Base-by-base conservation (phyloP, 345 rosid species). In the Eucalyptus tenuipes region DNA sequence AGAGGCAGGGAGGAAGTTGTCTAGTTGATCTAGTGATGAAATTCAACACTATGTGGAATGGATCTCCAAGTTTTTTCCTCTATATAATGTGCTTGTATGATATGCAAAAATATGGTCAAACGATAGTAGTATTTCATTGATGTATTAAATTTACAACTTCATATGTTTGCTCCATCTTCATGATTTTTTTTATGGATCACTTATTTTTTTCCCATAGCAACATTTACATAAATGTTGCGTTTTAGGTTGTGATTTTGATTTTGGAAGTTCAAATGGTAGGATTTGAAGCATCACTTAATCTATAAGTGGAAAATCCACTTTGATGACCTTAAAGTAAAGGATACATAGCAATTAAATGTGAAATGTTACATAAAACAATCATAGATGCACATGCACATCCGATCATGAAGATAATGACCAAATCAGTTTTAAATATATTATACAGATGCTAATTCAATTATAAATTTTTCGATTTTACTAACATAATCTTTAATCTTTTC, bases 391-490 rank as follows among this genome's bases (percentile, higher is more conserved):
- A 24, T 55, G 61, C 29, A 55, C 61, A 22, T 1, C 61, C 1
- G 6, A 55, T 55, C 2, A 25, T 22, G 1, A 2, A 11, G 13
- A 55, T 55, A 55, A 55, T 55, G 3, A 10, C 11, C 61, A 10
- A 55, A 55, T 55, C 5, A 55, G 5, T 22, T 4, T 22, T 24
- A 24, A 10, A 9, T 2, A 55, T 55, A 4, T 22, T 55, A 24
- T 0, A 55, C 6, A 9, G 0, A 55, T 55, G 2, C 13, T 55
- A 55, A 24, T 55, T 55, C 6, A 22, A 4, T 55, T 22, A 9
- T 55, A 55, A 55, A 4, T 0, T 55, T 22, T 24, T 55, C 3
- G 8, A 24, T 55, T 55, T 55, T 24, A 52, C 3, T 55, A 22
- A 24, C 5, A 9, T 55, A 55, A 10, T 24, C 3, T 55, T 55